These are phyloP conservation scores for Talaromyces trachyspermus DNA, from an alignment of 495 filamentous ascomycete genomes.

Conservation along the genomic window DNA sequence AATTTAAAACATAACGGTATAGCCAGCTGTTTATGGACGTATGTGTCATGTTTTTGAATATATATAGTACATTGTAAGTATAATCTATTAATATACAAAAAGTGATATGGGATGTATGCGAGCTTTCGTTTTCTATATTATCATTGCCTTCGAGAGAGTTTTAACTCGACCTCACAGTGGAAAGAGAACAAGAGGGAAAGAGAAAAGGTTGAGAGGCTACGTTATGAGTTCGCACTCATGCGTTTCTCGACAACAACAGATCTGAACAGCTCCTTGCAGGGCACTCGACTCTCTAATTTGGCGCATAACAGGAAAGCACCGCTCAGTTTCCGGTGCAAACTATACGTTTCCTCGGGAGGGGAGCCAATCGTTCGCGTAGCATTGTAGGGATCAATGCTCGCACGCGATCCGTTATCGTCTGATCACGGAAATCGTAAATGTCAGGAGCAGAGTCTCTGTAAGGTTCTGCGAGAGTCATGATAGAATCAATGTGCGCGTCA, in stretches of 20 bases:
- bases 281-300: slow-evolving; percentile 69
- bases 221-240: too few species aligned
- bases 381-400: slow-evolving; percentile 81
- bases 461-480: slow-evolving; percentile 86
- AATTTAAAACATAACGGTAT: too few species aligned
- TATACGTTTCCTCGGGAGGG: slow-evolving; percentile 98
- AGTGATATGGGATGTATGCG: too few species aligned
- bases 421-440: slow-evolving; percentile 83
- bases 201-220: too few species aligned
- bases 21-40: too few species aligned
- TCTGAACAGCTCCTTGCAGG: slow-evolving; percentile 74
- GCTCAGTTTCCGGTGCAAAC: slow-evolving; percentile 89
- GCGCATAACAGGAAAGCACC: slow-evolving; percentile 94
- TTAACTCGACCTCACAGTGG: too few species aligned
- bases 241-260: slow-evolving; percentile 55
- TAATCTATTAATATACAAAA: too few species aligned
- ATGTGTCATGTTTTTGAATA: too few species aligned
- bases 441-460: slow-evolving; percentile 69
- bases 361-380: slow-evolving; percentile 78
- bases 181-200: too few species aligned
- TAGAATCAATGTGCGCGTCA: slow-evolving; percentile 73
- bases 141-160: too few species aligned
- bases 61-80: too few species aligned
- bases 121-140: too few species aligned
- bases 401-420: slow-evolving; percentile 94